phyloP scores from a whole-genome alignment of 495 filamentous ascomycete species.

The Penicillium macrosclerotiorum region DNA sequence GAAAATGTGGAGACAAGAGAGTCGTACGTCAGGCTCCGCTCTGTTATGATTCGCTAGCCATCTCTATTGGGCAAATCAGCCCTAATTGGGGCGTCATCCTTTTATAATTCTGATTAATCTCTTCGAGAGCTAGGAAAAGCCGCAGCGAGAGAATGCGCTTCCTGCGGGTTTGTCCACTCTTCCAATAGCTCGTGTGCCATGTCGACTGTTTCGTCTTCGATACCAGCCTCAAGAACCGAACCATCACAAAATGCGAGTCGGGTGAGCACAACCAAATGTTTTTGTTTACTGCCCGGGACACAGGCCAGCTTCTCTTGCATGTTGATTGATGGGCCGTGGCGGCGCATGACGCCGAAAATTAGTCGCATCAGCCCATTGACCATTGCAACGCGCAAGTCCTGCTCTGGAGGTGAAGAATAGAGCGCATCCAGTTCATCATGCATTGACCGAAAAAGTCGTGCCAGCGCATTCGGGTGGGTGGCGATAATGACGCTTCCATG shows the following conservation, averaged over 20 bases:
- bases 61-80: no score
- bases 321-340: constrained; percentile 47
- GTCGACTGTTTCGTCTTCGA: constrained; percentile 65
- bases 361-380: constrained; percentile 63
- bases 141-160: constrained; percentile 62
- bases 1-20: no score
- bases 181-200: constrained; percentile 65
- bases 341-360: constrained; percentile 55
- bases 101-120: no score
- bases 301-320: constrained; percentile 56
- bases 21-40: neutral
- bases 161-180: constrained; percentile 63
- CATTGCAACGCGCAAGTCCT: constrained; percentile 38
- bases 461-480: constrained; percentile 52
- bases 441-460: constrained; percentile 60
- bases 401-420: constrained; percentile 51
- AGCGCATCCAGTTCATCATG: constrained; percentile 61
- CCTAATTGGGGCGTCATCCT: no score
- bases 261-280: constrained; percentile 63
- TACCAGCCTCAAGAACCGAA: constrained; percentile 58
- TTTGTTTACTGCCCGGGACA: constrained; percentile 60
- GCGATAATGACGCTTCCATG: constrained; percentile 55
- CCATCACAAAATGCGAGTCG: constrained; percentile 67
- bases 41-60: no score
- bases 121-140: constrained; percentile 51